Percentiles rank a stretch among this genome's conserved stretches.
phyloP scores from a whole-genome alignment of 345 rosid species.

The Alliaria petiolata region DNA sequence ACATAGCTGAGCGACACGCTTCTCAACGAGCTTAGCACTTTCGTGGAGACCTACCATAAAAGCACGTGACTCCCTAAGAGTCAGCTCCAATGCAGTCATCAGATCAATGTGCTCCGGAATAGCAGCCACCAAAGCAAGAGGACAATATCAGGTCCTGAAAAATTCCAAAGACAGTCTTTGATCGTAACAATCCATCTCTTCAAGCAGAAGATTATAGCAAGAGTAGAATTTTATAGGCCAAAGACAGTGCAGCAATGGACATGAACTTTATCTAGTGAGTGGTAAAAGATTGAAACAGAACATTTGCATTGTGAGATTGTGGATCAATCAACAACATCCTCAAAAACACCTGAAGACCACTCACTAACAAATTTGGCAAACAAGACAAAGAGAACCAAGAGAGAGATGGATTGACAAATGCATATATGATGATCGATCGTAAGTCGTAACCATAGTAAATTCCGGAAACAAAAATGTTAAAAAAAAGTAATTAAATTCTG shows the following conservation, averaged over 20 bases:
- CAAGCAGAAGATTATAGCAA: neutral
- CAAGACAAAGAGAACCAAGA: neutral
- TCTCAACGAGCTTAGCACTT: conserved; percentile 72
- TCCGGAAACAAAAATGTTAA: neutral
- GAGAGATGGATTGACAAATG: neutral
- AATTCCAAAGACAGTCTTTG: too few species aligned
- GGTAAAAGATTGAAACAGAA: neutral
- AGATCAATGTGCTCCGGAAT: conserved; percentile 66
- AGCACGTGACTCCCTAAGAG: conserved; percentile 59
- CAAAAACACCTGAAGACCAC: neutral
- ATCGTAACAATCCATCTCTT: too few species aligned
- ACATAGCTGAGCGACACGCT: conserved; percentile 65
- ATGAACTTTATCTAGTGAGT: too few species aligned
- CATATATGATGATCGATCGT: neutral
- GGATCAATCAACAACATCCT: neutral
- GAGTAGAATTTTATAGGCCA: neutral
- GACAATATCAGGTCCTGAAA: too few species aligned
- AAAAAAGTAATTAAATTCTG: neutral
- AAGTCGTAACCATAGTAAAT: neutral
- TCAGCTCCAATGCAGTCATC: conserved; percentile 65
- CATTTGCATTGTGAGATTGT: neutral
- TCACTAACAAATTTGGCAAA: neutral
- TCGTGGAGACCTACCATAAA: conserved; percentile 52
- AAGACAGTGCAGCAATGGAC: neutral
- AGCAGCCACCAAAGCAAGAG: conserved; percentile 40